phyloP scores from a whole-genome alignment of 106 monocot genomes.

The Gastrodia elata region DNA sequence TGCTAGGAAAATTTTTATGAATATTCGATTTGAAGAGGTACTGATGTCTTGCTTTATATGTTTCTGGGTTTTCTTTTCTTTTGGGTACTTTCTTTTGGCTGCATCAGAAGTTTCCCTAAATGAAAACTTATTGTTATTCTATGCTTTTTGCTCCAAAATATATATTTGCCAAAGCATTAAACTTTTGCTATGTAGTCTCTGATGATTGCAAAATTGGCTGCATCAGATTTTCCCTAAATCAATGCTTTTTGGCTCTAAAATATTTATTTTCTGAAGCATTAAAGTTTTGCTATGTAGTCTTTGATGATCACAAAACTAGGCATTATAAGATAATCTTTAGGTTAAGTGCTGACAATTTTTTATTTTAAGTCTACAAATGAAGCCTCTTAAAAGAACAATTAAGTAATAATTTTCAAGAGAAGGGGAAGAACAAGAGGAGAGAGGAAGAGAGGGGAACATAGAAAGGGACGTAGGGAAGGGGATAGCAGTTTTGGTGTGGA shows the following conservation, averaged over 20 bases:
- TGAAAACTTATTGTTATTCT: not conserved
- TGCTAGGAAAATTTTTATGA: constrained; percentile 83
- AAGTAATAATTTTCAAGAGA: not conserved
- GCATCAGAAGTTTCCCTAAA: not conserved
- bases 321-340: not conserved
- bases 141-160: not conserved
- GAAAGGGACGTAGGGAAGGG: not conserved
- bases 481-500: not conserved
- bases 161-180: not conserved
- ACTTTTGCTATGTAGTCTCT: not conserved
- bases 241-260: not conserved
- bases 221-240: not conserved
- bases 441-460: not conserved
- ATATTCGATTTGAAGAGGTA: constrained; percentile 90
- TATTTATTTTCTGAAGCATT: not conserved
- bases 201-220: not conserved
- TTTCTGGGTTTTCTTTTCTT: not conserved
- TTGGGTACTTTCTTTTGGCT: not conserved
- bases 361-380: not conserved
- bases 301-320: not conserved
- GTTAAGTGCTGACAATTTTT: not conserved
- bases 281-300: not conserved
- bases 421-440: not conserved
- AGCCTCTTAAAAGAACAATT: not conserved
- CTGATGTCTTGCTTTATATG: not conserved